These are phyloP conservation scores for Starmerella apis DNA, from an alignment of 805 yeast species.

Conservation along the genomic window DNA sequence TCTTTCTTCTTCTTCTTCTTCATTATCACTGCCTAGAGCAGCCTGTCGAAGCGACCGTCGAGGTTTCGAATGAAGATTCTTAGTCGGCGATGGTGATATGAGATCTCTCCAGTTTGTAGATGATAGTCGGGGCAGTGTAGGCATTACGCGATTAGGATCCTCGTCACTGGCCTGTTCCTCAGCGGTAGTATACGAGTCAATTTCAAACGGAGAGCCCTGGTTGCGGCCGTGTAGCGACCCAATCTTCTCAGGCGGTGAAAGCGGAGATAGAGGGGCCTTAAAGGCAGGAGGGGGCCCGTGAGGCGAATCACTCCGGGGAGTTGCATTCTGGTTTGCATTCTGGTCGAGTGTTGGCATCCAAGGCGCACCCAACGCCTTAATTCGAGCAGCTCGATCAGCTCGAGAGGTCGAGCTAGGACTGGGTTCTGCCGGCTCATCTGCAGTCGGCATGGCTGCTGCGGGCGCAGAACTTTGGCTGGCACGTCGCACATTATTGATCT, in stretches of 20 bases:
- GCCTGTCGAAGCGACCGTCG: not conserved
- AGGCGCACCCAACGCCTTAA: not conserved
- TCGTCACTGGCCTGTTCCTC: conserved; percentile 7
- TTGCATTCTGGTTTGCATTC: no score
- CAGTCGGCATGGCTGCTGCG: no score
- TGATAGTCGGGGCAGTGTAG: not conserved
- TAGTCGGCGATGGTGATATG: conserved; percentile 1
- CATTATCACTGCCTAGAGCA: not conserved
- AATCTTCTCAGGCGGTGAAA: not conserved
- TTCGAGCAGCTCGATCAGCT: not conserved
- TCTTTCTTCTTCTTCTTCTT: not conserved
- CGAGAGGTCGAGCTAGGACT: not conserved
- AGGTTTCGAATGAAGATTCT: not conserved
- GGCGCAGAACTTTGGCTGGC: not conserved
- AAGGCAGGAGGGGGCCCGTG: conserved; percentile 5
- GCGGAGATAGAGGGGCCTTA: conserved; percentile 9
- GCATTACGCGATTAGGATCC: not conserved
- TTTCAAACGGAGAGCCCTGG: not conserved
- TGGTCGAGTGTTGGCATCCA: not conserved
- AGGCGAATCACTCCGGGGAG: not conserved
- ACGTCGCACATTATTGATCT: conserved; percentile 10
- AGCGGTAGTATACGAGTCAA: not conserved
- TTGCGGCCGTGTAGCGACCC: not conserved
- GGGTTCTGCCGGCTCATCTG: not conserved
- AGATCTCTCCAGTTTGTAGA: conserved; percentile 1